Base-by-base conservation (phyloP, 768 basidiomycete species). In the Panellus pusillus region DNA sequence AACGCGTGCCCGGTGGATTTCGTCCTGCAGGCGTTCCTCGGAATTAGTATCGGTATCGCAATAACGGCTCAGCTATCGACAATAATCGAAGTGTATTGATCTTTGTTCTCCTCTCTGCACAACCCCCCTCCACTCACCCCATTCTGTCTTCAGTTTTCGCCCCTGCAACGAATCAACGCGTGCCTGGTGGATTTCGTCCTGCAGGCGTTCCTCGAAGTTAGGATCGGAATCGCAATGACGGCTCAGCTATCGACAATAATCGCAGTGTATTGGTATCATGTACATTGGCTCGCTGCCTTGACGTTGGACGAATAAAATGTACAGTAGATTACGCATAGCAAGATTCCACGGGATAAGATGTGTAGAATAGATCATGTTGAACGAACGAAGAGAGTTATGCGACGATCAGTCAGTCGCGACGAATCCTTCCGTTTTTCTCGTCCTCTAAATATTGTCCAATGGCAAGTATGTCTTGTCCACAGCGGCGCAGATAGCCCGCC, bases 361-460 rank as follows among this genome's bases (percentile, higher is more conserved):
- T 46, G 51, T 58, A 55, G 54, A 47, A 53, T 19, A 40, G 48
- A 24, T 43, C 41, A 55, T 52, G 36, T 31, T 46, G 20, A 31
- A 31, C 41, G 17, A 54, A 51, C n/a, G 44, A 38, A 56, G 50
- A 27, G 27, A 29, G 58, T 11, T 31, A 48, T 27, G 35, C 18
- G 36, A 50, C 50, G 44, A 58, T 63, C 45, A 60, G 46, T 65
- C 62, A 74, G 37, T 70, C 66, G 54, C 49, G 64, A 53, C 75
- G 74, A 44, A 91, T 65, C 42, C 73, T 77, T 29, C 89, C 89
- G 63, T 85, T 88, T 72, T 86, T 87, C 66, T 91, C 87, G 58
- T 93, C 91, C 59, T 91, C 90, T 11, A 93, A 73, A 66, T 90
- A 93, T 65, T 89, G 86, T 14, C 89, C 89, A 61, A 93, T 90